Conservation (phyloP, 768 basidiomycete species). For the Trametes gibbosa region DNA sequence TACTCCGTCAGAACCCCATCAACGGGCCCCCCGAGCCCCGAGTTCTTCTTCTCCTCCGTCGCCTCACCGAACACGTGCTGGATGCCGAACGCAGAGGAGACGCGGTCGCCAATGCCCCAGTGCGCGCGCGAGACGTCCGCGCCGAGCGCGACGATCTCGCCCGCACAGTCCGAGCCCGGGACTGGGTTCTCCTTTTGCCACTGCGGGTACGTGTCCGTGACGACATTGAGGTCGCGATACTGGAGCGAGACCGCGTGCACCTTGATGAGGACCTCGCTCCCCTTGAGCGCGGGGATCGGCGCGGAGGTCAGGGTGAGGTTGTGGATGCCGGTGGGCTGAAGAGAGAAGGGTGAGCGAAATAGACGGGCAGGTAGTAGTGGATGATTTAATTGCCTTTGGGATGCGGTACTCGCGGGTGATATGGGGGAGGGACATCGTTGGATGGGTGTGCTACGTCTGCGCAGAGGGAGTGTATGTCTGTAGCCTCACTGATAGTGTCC, state of each 20-base stretch:
- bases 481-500: too few relatives aligned
- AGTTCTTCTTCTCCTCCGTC: conserved; percentile 32
- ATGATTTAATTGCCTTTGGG: conserved; percentile 15
- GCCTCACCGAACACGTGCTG: conserved; percentile 48
- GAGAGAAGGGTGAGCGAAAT: not conserved
- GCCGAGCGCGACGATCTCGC: conserved; percentile 50
- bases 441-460: not conserved
- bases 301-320: conserved; percentile 29
- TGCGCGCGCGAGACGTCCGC: conserved; percentile 31
- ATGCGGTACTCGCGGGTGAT: conserved; percentile 27
- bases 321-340: conserved; percentile 18
- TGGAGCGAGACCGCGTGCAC: conserved; percentile 54
- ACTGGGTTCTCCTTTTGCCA: conserved; percentile 32
- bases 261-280: conserved; percentile 53
- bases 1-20: conserved; percentile 46
- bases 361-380: too few relatives aligned
- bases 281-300: conserved; percentile 33
- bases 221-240: conserved; percentile 51
- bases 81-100: conserved; percentile 49
- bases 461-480: too few relatives aligned
- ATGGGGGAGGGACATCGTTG: conserved; percentile 14
- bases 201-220: conserved; percentile 37
- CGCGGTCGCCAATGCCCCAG: conserved; percentile 56
- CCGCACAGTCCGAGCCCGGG: conserved; percentile 51
- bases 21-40: conserved; percentile 44